Base-by-base conservation (phyloP, 768 basidiomycete species). In the Phlegmacium glaucopus region DNA sequence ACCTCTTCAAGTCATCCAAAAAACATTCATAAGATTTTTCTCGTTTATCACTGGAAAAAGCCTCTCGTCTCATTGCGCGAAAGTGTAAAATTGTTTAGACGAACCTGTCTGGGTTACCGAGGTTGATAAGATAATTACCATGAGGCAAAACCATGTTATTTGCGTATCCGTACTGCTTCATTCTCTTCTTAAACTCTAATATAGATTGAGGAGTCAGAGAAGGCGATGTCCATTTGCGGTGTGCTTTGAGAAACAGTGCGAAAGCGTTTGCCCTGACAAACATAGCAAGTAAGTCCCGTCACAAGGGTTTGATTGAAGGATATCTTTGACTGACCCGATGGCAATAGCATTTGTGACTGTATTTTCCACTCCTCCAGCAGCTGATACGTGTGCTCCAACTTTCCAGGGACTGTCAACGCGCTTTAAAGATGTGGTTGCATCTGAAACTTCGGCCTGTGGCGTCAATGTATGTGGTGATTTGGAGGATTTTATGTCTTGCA, bases 311-410 rank as follows among this genome's bases (percentile, higher is more conserved):
- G 22, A 34, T 11, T 34, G 30, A 32, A 32, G 9, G 30, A 34
- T 4, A 34, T n/a, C 10, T 10, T 6, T 10, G n/a, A 34, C 68
- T 40, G 50, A 87, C 87, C 88, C 80, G 35, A 90, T 80, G 15
- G 71, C 67, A 12, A 83, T 79, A 12, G 90, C 90, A 49, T 91
- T 86, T 4, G 76, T 46, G 13, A 90, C 64, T 0, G 87, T 66
- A 46, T 88, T 86, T 60, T 89, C 86, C 0, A 91, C 79, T 1
- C 91, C 91, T 3, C 89, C 90, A 1, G 83, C 80, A 8, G 86
- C 77, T 11, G 89, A 90, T 17, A 92, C 86, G 58, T 94, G 91
- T 4, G 90, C 89, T 2, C 91, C 91, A 10, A 93, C 71, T 59
- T 86, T 85, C 83, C 84, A 87, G 0, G 59, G 55, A 37, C 69